Conservation (phyloP, 768 basidiomycete species). For the Exidia glandulosa region DNA sequence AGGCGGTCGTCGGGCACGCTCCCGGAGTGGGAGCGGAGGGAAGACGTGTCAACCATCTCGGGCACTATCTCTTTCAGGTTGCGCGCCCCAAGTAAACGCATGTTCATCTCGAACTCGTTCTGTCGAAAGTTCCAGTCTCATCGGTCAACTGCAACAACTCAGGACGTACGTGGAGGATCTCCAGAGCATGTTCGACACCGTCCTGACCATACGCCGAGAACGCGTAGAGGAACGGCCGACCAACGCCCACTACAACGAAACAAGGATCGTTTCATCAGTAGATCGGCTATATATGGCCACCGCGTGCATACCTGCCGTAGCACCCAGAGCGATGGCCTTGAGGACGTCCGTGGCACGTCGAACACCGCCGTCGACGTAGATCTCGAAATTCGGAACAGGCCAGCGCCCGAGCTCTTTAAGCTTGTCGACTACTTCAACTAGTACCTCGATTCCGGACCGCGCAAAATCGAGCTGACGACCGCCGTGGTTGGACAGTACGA, state of each 20-base stretch:
- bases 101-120: conserved; percentile 45
- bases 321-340: conserved; percentile 80
- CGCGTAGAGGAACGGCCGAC: conserved; percentile 29
- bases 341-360: conserved; percentile 82
- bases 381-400: conserved; percentile 70
- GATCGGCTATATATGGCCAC: background rate
- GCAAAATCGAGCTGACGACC: conserved; percentile 71
- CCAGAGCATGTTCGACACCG: conserved; percentile 23
- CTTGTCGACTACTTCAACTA: conserved; percentile 71
- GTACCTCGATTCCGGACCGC: conserved; percentile 81
- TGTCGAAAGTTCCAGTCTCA: conserved; percentile 20
- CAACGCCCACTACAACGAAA: conserved; percentile 51
- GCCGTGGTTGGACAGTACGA: conserved; percentile 83
- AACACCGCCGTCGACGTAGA: conserved; percentile 93
- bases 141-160: background rate
- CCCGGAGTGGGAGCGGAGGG: conserved; percentile 53
- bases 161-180: conserved; percentile 35
- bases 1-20: conserved; percentile 63
- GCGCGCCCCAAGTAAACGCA: conserved; percentile 60
- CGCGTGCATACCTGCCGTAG: conserved; percentile 47
- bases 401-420: conserved; percentile 52
- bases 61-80: conserved; percentile 71
- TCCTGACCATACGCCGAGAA: conserved; percentile 29
- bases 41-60: conserved; percentile 81
- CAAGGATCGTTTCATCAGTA: background rate